A percentile compares a stretch with the other conserved stretches of the same genome.
phyloP scores from a whole-genome alignment of 371 early-diverging fungal genomes.

The Coemansia sp. region DNA sequence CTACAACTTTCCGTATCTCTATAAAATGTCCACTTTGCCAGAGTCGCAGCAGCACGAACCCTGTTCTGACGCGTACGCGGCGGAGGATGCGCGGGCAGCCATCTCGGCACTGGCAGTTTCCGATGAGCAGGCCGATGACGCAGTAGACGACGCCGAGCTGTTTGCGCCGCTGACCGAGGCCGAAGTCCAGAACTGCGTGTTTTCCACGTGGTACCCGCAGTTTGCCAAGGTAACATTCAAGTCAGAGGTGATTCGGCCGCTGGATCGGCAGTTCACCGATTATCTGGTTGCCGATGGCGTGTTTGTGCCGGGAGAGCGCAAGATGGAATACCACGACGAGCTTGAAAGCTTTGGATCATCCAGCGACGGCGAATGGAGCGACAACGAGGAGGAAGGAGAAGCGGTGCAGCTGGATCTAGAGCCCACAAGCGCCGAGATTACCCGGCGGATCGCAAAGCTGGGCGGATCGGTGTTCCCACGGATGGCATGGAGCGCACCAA shows the following conservation, averaged over 20 bases:
- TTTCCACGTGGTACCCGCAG: slow-evolving; percentile 74
- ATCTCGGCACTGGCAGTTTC: slow-evolving; percentile 1
- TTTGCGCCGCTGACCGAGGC: slow-evolving; percentile 53
- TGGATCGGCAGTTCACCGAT: slow-evolving; percentile 73
- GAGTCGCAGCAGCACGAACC: not conserved
- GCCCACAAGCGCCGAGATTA: slow-evolving; percentile 62
- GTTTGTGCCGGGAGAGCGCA: slow-evolving; percentile 65
- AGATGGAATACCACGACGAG: slow-evolving; percentile 21
- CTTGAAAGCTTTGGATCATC: slow-evolving; percentile 54
- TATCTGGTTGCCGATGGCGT: slow-evolving; percentile 86
- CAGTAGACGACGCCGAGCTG: slow-evolving; percentile 9
- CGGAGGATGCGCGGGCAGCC: slow-evolving; percentile 9
- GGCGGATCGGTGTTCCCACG: slow-evolving; percentile 87
- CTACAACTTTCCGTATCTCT: not conserved
- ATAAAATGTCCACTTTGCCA: not conserved
- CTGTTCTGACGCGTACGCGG: not conserved
- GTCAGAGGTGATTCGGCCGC: slow-evolving; percentile 63
- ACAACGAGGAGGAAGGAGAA: slow-evolving; percentile 46
- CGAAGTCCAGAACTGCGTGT: slow-evolving; percentile 70
- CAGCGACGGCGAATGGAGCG: slow-evolving; percentile 42
- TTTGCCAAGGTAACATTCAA: slow-evolving; percentile 67
- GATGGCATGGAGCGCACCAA: slow-evolving; percentile 92
- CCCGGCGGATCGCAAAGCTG: slow-evolving; percentile 64
- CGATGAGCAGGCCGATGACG: slow-evolving; percentile 1
- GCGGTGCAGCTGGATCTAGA: not conserved